phyloP scores from a whole-genome alignment of 768 basidiomycete species.

The Rubroboletus satanas region DNA sequence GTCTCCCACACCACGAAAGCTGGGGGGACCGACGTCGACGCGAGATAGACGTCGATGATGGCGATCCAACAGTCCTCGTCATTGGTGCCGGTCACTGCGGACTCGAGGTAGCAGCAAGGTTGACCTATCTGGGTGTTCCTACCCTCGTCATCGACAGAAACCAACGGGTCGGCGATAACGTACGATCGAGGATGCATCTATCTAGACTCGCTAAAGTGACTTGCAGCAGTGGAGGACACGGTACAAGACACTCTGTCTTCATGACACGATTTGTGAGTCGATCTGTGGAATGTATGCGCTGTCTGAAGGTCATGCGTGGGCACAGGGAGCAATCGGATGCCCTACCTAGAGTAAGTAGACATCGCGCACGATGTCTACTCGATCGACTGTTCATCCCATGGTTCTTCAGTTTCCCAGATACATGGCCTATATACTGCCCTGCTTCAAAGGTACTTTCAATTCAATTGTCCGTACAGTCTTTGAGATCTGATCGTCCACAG shows the following conservation, averaged over 20 bases:
- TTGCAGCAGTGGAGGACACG: conserved; percentile 45
- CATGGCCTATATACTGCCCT: conserved; percentile 50
- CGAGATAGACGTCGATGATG: conserved; percentile 42
- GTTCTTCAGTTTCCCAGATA: conserved; percentile 44
- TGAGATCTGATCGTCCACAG: conserved; percentile 24
- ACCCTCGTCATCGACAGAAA: conserved; percentile 54
- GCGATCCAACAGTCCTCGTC: conserved; percentile 54
- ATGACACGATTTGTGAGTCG: conserved; percentile 46
- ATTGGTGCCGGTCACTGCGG: conserved; percentile 68
- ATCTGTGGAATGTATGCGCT: conserved; percentile 1
- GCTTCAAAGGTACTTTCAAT: conserved; percentile 41
- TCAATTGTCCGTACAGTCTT: not conserved
- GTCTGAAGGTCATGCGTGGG: not conserved
- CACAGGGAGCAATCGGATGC: conserved; percentile 50
- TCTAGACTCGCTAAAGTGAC: conserved; percentile 1
- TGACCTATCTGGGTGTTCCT: conserved; percentile 52
- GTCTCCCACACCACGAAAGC: conserved; percentile 40
- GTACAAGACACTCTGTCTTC: conserved; percentile 53
- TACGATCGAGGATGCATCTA: conserved; percentile 3
- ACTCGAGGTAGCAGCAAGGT: conserved; percentile 55
- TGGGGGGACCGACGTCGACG: conserved; percentile 47
- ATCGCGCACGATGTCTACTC: not conserved
- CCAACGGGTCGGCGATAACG: conserved; percentile 45
- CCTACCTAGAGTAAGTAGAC: conserved; percentile 47
- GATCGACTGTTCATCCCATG: not conserved